These are phyloP conservation scores for Penicillium sp. DNA, from an alignment of 2,329 filamentous ascomycete genomes.

Conservation along the genomic window DNA sequence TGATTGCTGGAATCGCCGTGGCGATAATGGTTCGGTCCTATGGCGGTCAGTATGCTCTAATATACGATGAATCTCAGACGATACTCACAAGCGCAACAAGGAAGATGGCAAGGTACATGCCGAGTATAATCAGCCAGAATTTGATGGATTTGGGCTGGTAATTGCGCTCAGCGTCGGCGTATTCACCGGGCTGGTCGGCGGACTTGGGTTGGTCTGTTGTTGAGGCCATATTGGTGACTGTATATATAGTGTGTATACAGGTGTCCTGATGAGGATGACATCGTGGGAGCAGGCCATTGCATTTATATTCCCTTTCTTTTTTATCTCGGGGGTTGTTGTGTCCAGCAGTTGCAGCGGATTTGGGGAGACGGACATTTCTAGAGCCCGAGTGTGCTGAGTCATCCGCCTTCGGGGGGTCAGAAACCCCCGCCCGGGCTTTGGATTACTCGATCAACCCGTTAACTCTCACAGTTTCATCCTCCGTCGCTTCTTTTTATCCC, in stretches of 20 bases:
- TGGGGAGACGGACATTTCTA: neutral
- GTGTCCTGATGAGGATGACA: neutral
- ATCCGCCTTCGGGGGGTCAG: neutral
- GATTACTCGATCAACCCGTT: neutral
- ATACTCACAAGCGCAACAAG: constrained; percentile 8
- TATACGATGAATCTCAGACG: too few species aligned
- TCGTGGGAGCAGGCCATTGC: neutral
- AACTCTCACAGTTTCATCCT: neutral
- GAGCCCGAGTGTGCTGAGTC: neutral
- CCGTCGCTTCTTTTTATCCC: neutral
- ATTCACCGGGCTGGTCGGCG: constrained; percentile 1
- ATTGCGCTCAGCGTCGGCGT: constrained; percentile 9
- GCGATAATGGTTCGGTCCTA: constrained; percentile 36
- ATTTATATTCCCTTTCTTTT: neutral
- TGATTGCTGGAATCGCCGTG: constrained; percentile 41
- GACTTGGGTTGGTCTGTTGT: constrained; percentile 4
- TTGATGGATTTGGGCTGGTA: constrained; percentile 4
- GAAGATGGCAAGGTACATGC: constrained; percentile 11
- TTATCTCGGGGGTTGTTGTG: neutral
- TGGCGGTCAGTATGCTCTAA: neutral
- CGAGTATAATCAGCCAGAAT: constrained; percentile 7
- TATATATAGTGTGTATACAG: too few species aligned
- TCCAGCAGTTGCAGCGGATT: neutral
- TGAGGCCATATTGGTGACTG: neutral
- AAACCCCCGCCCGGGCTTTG: neutral